Evolutionary conservation across 2,329 filamentous ascomycete genomes (phyloP), one percentile per base, ranked within the genome.

Genomic region (Trichophaea hybrida): DNA sequence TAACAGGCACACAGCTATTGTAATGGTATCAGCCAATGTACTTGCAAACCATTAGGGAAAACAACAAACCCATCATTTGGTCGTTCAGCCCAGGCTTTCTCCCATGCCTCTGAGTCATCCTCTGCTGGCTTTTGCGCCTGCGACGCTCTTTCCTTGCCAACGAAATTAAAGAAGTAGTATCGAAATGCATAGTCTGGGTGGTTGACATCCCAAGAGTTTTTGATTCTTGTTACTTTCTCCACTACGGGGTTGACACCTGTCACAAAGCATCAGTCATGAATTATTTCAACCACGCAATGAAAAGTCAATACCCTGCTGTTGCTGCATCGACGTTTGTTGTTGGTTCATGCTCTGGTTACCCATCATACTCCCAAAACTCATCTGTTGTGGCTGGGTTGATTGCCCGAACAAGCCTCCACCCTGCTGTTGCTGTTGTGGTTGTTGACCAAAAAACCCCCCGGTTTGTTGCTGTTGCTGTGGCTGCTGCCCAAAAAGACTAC

Each of bases 111-210:
- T 40, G 84, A 80, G 69, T 90, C 83, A 69, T 93, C 88, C 66
- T 80, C 76, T 1, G 81, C 75, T 13, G 61, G 59, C 50, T 66
- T 66, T 43, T 61, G 59, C 52, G 63, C 64, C 37, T 59, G 69
- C 80, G 79, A 56, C 81, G 79, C 68, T 85, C 61, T 62, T 33
- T 69, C 67, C 38, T 68, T 81, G 64, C 85, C 83, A 64, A 90
- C 86, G 66, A 86, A 82, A 74, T 93, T 93, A 77, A 93, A 94
- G 71, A 93, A 88, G 75, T 91, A 91, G 69, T 86, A 77, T 71
- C 88, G 85, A 74, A 93, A 88, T 33, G 80, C 80, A 68, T 85
- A 89, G 69, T 81, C 81, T 24, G 81, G 77, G 70, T 77, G 79
- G 32, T 77, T 72, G 1, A 85, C 82, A 62, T 86, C 78, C 87